Percentiles rank a stretch among this genome's conserved stretches.
phyloP scores from a whole-genome alignment of 2,329 filamentous ascomycete genomes.

The Pseudogymnoascus sp. region DNA sequence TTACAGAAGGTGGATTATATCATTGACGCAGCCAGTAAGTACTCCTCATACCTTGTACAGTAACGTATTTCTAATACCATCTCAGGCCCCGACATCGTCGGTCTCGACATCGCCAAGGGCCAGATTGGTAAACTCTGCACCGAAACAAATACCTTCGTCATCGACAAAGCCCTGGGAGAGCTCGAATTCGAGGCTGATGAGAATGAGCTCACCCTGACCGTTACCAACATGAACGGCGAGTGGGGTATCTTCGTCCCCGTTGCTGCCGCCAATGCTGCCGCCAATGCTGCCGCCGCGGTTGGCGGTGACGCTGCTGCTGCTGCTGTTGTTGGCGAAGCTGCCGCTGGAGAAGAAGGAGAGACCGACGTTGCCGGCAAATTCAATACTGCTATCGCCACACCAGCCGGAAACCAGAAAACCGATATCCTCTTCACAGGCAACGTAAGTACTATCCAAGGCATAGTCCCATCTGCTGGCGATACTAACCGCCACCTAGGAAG shows the following conservation, averaged over 20 bases:
- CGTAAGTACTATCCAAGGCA: not conserved
- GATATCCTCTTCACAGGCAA: slow-evolving; percentile 1
- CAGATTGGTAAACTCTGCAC: slow-evolving; percentile 31
- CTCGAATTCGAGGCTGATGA: slow-evolving; percentile 37
- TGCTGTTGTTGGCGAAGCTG: not conserved
- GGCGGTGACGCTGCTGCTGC: not conserved
- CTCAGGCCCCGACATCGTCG: slow-evolving; percentile 21
- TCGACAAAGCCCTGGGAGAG: slow-evolving; percentile 31
- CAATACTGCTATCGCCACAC: not conserved
- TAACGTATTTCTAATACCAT: not conserved
- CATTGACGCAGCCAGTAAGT: slow-evolving; percentile 30
- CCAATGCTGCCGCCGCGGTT: no score
- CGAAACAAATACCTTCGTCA: slow-evolving; percentile 31
- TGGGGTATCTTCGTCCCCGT: slow-evolving; percentile 13
- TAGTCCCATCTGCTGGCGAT: not conserved
- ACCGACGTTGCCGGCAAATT: not conserved
- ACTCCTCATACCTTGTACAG: not conserved
- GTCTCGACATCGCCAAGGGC: slow-evolving; percentile 31
- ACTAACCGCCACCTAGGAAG: slow-evolving; percentile 23
- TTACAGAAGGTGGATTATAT: slow-evolving; percentile 36
- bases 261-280: not conserved
- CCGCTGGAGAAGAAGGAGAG: not conserved
- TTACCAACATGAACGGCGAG: slow-evolving; percentile 19
- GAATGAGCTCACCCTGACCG: slow-evolving; percentile 28
- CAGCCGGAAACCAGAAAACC: not conserved